These are phyloP conservation scores for Handroanthus guayacan DNA, from an alignment of 257 asterid genomes.

Conservation along the genomic window DNA sequence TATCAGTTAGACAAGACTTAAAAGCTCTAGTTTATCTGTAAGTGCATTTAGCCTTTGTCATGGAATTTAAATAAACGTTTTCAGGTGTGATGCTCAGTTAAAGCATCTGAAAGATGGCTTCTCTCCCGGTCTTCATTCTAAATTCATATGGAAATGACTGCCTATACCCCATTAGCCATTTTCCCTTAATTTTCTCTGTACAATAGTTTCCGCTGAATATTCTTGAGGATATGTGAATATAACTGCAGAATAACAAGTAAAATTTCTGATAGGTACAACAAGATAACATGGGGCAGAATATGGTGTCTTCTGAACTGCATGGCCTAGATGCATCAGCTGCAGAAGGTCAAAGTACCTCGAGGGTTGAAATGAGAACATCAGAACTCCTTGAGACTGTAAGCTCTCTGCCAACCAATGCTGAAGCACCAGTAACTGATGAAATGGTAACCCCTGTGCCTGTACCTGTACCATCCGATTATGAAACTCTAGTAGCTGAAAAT, in stretches of 20 bases:
- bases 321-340: conserved; percentile 38
- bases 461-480: conserved; percentile 35
- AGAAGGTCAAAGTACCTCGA: conserved; percentile 44
- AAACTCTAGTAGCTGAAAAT: conserved; percentile 39
- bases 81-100: neutral
- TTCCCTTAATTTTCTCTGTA: conserved; percentile 17
- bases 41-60: neutral
- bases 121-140: neutral
- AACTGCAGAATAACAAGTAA: conserved; percentile 28
- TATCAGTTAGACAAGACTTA: neutral
- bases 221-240: conserved; percentile 18
- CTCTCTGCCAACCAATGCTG: conserved; percentile 36
- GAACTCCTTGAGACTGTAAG: conserved; percentile 36
- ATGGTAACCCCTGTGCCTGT: conserved; percentile 33
- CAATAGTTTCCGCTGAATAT: neutral
- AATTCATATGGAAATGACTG: neutral
- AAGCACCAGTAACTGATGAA: conserved; percentile 38
- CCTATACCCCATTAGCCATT: neutral
- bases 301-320: conserved; percentile 45
- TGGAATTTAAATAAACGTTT: neutral
- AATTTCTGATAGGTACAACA: conserved; percentile 41
- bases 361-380: conserved; percentile 33
- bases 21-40: neutral
- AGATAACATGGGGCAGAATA: conserved; percentile 35
- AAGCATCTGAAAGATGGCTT: neutral